Evolutionary conservation across 306 rosid genomes (phyloP).

Genomic region (Malus asiatica): DNA sequence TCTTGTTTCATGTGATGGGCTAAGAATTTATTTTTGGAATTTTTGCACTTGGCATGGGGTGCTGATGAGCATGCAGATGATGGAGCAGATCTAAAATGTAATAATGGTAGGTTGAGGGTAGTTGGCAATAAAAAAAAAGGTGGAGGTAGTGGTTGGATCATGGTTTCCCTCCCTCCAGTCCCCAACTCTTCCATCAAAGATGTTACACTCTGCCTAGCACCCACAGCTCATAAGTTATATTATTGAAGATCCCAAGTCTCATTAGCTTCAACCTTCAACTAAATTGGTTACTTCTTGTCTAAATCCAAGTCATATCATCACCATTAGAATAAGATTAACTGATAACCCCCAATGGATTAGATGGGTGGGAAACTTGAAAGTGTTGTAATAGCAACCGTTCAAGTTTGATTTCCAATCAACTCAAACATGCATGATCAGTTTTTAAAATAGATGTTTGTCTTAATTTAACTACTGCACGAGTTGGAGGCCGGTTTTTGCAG

Average conservation of each 20-base stretch:
- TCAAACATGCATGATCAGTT: no score
- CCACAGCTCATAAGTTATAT: neutral
- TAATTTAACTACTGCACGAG: no score
- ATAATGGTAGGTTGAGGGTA: conserved; percentile 28
- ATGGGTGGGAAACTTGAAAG: no score
- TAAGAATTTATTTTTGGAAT: neutral
- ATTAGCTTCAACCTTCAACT: neutral
- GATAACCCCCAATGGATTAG: neutral
- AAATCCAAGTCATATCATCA: neutral
- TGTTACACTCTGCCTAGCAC: neutral
- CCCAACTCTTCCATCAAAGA: neutral
- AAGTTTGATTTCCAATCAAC: no score
- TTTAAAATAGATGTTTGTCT: no score
- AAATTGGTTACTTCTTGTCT: neutral
- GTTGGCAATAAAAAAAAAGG: conserved; percentile 30
- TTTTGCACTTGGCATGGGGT: neutral
- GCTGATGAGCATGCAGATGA: neutral
- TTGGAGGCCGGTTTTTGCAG: no score
- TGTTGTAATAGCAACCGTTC: no score
- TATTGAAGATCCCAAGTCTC: neutral
- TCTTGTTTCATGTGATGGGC: neutral
- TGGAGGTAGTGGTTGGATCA: conserved; percentile 31
- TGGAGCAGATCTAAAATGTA: neutral
- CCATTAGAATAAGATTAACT: neutral
- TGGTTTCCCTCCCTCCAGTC: conserved; percentile 3